Percentiles rank a stretch among this genome's conserved stretches.
These are phyloP conservation scores for Aspergillus pseudoglaucus DNA, from an alignment of 2,329 filamentous ascomycete species.

Conservation along the genomic window DNA sequence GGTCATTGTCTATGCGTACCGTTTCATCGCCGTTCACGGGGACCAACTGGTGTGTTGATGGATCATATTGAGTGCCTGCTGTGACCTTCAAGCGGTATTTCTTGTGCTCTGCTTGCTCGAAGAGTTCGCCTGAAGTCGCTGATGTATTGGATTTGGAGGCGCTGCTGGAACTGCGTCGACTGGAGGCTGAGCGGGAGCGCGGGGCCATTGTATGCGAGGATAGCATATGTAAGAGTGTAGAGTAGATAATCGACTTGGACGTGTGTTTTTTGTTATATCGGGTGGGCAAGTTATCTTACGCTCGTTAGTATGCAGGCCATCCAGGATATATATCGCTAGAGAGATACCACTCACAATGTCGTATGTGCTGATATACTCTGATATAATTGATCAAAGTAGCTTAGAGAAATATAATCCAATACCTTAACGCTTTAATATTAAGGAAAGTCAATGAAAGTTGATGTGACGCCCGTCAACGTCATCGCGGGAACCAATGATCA, in stretches of 20 bases:
- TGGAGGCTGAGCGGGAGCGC: not conserved
- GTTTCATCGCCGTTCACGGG: constrained; percentile 65
- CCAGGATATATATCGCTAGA: too few species aligned
- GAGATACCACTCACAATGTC: too few species aligned
- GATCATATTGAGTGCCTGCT: constrained; percentile 70
- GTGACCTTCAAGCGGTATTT: constrained; percentile 72
- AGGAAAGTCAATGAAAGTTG: not conserved
- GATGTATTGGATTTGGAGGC: not conserved
- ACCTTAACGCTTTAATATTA: not conserved
- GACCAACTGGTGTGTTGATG: constrained; percentile 63
- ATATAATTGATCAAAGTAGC: not conserved
- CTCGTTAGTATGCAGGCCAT: too few species aligned
- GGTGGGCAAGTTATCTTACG: not conserved
- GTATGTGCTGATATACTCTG: too few species aligned
- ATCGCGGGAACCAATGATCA: constrained; percentile 2
- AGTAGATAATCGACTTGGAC: not conserved
- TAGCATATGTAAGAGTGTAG: not conserved
- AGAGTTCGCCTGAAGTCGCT: not conserved
- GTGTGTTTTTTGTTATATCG: not conserved
- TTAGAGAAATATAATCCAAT: not conserved
- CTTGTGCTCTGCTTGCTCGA: not conserved
- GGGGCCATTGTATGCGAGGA: not conserved
- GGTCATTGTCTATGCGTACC: constrained; percentile 56
- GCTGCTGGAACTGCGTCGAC: not conserved
- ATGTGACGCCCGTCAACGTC: constrained; percentile 10